Conservation (phyloP, 768 basidiomycete species). For the Hemileccinum rubropunctum region DNA sequence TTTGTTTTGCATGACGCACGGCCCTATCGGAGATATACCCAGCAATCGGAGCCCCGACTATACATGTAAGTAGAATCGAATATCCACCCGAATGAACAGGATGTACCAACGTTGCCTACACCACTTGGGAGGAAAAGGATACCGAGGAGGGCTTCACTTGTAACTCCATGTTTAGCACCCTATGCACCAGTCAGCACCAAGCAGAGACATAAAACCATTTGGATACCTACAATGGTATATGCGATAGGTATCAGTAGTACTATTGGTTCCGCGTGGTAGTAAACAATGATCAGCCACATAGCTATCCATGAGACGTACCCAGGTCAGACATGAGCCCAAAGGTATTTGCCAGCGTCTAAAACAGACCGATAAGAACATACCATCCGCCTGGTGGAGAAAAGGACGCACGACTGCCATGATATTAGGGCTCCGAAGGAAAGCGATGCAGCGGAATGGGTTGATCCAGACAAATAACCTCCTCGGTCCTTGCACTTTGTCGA, state of each 20-base stretch:
- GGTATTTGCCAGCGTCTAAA: constrained; percentile 42
- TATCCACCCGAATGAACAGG: not conserved
- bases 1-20: constrained; percentile 45
- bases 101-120: constrained; percentile 25
- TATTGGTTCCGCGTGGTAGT: constrained; percentile 4
- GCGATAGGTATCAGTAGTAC: constrained; percentile 58
- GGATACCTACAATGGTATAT: constrained; percentile 56
- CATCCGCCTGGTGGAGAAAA: not conserved
- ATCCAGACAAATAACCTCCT: constrained; percentile 41
- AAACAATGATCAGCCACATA: not conserved
- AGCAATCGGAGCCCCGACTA: constrained; percentile 59
- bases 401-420: constrained; percentile 50
- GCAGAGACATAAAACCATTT: not conserved
- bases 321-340: constrained; percentile 27
- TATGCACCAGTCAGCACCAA: constrained; percentile 21
- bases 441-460: constrained; percentile 56
- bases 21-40: constrained; percentile 58
- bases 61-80: not conserved
- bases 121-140: constrained; percentile 26
- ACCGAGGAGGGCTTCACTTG: constrained; percentile 22
- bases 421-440: constrained; percentile 58
- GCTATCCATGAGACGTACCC: constrained; percentile 29
- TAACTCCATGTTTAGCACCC: constrained; percentile 42
- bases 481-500: constrained; percentile 41
- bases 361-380: not conserved